Percentiles rank a stretch among this genome's conserved stretches.
phyloP scores from a whole-genome alignment of 2,329 filamentous ascomycete genomes.

The Mariannaea elegans region DNA sequence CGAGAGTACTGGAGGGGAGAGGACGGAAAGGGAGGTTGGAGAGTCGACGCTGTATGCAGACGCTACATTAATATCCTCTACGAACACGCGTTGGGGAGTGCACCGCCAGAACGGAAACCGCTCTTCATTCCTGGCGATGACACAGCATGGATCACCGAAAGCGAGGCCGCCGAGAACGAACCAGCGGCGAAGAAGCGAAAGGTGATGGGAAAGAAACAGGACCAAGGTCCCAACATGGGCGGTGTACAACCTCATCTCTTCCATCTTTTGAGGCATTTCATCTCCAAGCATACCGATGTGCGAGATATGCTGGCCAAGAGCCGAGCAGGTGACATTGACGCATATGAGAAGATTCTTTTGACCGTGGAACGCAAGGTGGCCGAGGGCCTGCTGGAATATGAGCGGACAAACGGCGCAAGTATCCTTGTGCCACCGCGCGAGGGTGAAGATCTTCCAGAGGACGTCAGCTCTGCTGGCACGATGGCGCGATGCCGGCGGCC shows the following conservation, averaged over 20 bases:
- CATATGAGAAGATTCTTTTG: slow-evolving; percentile 78
- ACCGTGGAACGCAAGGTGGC: slow-evolving; percentile 81
- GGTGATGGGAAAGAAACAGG: slow-evolving; percentile 47
- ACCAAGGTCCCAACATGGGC: slow-evolving; percentile 70
- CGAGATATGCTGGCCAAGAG: slow-evolving; percentile 82
- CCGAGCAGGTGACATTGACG: slow-evolving; percentile 74
- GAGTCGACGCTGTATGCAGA: slow-evolving; percentile 86
- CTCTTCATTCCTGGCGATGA: slow-evolving; percentile 75
- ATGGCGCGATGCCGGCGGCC: slow-evolving; percentile 80
- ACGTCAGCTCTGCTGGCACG: slow-evolving; percentile 70
- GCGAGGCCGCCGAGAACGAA: slow-evolving; percentile 48
- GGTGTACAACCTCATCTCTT: slow-evolving; percentile 94
- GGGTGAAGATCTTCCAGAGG: slow-evolving; percentile 51
- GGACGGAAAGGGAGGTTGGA: slow-evolving; percentile 83
- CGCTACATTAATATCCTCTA: slow-evolving; percentile 93
- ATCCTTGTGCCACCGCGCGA: slow-evolving; percentile 50
- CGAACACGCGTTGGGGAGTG: slow-evolving; percentile 72
- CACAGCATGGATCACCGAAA: slow-evolving; percentile 54
- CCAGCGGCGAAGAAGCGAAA: slow-evolving; percentile 64
- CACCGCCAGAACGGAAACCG: slow-evolving; percentile 73
- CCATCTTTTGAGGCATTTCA: slow-evolving; percentile 84
- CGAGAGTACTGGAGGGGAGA: slow-evolving; percentile 87
- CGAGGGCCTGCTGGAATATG: slow-evolving; percentile 75
- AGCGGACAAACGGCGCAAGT: slow-evolving; percentile 59
- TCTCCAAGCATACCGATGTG: slow-evolving; percentile 82